Evolutionary conservation across 768 basidiomycete genomes (phyloP).

Genomic region (Tulasnella sp.): DNA sequence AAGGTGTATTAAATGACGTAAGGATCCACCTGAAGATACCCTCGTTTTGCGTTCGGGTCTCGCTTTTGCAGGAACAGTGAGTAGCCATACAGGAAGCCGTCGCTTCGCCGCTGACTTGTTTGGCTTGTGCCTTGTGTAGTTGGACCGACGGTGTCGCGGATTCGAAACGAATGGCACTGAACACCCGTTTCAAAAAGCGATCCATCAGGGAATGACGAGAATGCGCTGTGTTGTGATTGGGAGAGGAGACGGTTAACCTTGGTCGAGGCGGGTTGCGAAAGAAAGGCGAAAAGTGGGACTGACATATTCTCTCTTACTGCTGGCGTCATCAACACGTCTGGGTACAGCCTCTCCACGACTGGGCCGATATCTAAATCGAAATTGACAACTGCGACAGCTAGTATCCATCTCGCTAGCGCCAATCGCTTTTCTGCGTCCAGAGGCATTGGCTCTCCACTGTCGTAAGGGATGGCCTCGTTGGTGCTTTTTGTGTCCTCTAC

Average conservation of each 20-base stretch:
- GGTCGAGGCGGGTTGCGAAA: background rate
- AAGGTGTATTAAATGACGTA: background rate
- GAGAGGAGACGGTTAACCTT: background rate
- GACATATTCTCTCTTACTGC: slow-evolving; percentile 81
- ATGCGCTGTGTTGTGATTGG: slow-evolving; percentile 55
- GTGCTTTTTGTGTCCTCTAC: background rate
- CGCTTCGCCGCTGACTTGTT: slow-evolving; percentile 35
- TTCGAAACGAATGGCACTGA: slow-evolving; percentile 80
- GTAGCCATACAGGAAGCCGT: slow-evolving; percentile 74
- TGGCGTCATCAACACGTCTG: slow-evolving; percentile 58
- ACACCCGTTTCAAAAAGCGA: slow-evolving; percentile 78
- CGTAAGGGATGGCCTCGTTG: background rate
- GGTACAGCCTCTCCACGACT: slow-evolving; percentile 64
- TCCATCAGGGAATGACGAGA: slow-evolving; percentile 90
- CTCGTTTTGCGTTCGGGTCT: slow-evolving; percentile 64
- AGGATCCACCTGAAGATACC: slow-evolving; percentile 65
- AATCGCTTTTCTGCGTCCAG: slow-evolving; percentile 47
- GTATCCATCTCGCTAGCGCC: slow-evolving; percentile 61
- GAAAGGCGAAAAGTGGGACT: slow-evolving; percentile 31
- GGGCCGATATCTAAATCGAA: slow-evolving; percentile 89
- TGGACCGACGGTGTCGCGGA: slow-evolving; percentile 48
- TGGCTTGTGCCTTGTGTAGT: background rate
- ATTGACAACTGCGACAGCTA: slow-evolving; percentile 68
- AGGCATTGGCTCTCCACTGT: slow-evolving; percentile 27
- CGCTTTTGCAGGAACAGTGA: slow-evolving; percentile 69